Percentiles rank a stretch among this genome's conserved stretches.
Conservation (phyloP, 257 asterid genomes). For the Gentiana dahurica region DNA sequence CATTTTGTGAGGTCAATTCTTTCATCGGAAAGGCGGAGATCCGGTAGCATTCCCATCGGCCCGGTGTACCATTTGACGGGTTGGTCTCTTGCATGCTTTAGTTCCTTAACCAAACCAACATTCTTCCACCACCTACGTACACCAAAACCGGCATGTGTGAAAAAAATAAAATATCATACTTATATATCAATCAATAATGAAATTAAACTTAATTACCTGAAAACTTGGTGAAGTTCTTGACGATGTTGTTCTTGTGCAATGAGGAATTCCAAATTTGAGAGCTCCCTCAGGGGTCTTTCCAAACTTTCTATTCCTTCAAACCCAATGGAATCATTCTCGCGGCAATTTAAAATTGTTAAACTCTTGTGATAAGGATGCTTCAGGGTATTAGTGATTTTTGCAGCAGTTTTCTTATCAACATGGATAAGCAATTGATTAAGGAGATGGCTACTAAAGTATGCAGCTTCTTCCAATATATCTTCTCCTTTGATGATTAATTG, state of each 20-base stretch:
- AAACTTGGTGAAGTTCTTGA: slow-evolving; percentile 25
- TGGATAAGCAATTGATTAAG: slow-evolving; percentile 2
- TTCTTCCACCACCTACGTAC: slow-evolving; percentile 40
- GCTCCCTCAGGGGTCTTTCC: slow-evolving; percentile 20
- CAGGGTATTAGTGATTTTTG: slow-evolving; percentile 14
- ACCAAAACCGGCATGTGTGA: neutral
- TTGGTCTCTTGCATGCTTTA: slow-evolving; percentile 25
- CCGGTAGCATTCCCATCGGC: slow-evolving; percentile 16
- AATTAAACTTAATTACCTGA: slow-evolving; percentile 15
- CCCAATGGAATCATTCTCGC: slow-evolving; percentile 3
- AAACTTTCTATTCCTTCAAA: slow-evolving; percentile 8
- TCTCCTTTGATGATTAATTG: slow-evolving; percentile 40
- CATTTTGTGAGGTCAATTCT: slow-evolving; percentile 23
- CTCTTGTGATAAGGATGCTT: slow-evolving; percentile 35
- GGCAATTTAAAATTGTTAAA: slow-evolving; percentile 11
- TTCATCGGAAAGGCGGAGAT: slow-evolving; percentile 14
- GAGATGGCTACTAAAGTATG: slow-evolving; percentile 15
- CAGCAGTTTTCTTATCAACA: neutral
- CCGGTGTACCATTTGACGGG: slow-evolving; percentile 33
- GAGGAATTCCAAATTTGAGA: slow-evolving; percentile 18
- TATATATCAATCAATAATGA: too few relatives aligned
- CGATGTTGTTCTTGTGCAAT: slow-evolving; percentile 14
- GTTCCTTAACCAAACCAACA: slow-evolving; percentile 20
- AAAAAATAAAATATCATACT: too few relatives aligned
- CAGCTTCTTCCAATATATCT: slow-evolving; percentile 34